Base-by-base conservation (phyloP, 805 yeast species). In the Nematodospora valgi region DNA sequence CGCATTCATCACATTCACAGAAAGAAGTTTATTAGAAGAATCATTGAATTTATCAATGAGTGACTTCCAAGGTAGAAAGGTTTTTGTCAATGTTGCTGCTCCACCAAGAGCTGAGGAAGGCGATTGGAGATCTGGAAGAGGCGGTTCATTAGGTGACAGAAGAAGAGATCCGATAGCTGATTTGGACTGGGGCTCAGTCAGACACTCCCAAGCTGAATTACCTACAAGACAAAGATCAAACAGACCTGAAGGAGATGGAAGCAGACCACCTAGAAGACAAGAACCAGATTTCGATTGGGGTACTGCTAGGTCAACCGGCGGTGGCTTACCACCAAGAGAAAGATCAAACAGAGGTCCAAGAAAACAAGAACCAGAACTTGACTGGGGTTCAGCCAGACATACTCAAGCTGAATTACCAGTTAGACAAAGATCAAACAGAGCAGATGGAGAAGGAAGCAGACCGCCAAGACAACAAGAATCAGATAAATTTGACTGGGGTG, bases 211-310 rank as follows among this genome's bases (percentile, higher is more conserved):
- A 21, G 66, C 47, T 33, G 48, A 52, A 8, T 53, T 56, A 37
- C 64, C 65, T 32, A 55, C 67, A 29, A 58, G 67, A 50, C 75
- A 69, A 49, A 50, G 58, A 47, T 25, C 47, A 23, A 35, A 43
- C 44, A 42, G 58, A 48, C 32, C 37, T 18, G 38, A 43, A 21
- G 40, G 54, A 38, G 38, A 44, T 23, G 16, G 29, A 24, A 48
- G 38, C 32, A 50, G 59, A 45, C 45, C 43, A 36, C 56, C 59
- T 23, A 64, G 68, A 58, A 65, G 66, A 44, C 76, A 69, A 49
- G 80, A 72, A 49, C 76, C 77, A 31, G 76, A 76, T 24, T 59
- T 78, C 35, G 86, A 82, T 58, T 80, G 86, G 79, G 62, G 70
- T 36, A 41, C 66, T 7, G 76, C 70, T 29, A 63, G 78, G 52